A percentile compares a stretch with the other conserved stretches of the same genome.
These are phyloP conservation scores for Aspergillus funiculosus DNA, from an alignment of 495 filamentous ascomycete species.

Conservation along the genomic window DNA sequence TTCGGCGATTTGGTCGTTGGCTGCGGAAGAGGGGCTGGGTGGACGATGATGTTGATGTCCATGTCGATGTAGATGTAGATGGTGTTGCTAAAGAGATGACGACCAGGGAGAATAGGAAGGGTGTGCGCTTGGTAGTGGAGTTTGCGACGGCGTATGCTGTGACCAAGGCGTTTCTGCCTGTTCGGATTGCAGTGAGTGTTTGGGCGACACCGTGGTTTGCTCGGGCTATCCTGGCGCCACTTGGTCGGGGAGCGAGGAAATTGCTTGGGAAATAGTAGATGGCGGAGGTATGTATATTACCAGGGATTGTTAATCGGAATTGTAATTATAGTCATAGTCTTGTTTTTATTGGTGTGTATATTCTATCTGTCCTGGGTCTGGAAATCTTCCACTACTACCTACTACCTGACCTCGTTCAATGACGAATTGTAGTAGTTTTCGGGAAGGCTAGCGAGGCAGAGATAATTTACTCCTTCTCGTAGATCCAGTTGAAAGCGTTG, in stretches of 20 bases:
- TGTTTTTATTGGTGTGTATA: slow-evolving; percentile 2
- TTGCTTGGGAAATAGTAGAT: slow-evolving; percentile 33
- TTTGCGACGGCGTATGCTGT: slow-evolving; percentile 85
- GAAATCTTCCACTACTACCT: slow-evolving; percentile 21
- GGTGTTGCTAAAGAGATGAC: slow-evolving; percentile 3
- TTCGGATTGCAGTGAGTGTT: slow-evolving; percentile 67
- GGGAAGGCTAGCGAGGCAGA: slow-evolving; percentile 20
- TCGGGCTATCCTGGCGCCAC: slow-evolving; percentile 50
- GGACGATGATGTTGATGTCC: slow-evolving; percentile 37
- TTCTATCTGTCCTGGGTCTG: slow-evolving; percentile 28
- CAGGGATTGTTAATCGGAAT: too few relatives aligned
- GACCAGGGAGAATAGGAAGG: slow-evolving; percentile 19
- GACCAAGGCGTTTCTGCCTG: slow-evolving; percentile 75
- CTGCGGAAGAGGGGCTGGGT: slow-evolving; percentile 59
- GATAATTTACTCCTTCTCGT: slow-evolving; percentile 67
- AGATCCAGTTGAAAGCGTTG: slow-evolving; percentile 83
- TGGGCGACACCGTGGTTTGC: slow-evolving; percentile 97
- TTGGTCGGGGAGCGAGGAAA: slow-evolving; percentile 31
- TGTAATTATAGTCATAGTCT: neutral
- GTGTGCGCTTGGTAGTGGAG: slow-evolving; percentile 54
- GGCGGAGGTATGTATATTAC: neutral
- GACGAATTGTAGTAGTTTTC: slow-evolving; percentile 15
- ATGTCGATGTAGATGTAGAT: slow-evolving; percentile 25
- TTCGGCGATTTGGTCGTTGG: slow-evolving; percentile 53
- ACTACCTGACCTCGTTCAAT: slow-evolving; percentile 17